These are phyloP conservation scores for Eucalyptus marginata DNA, from an alignment of 345 rosid genomes.

Conservation along the genomic window DNA sequence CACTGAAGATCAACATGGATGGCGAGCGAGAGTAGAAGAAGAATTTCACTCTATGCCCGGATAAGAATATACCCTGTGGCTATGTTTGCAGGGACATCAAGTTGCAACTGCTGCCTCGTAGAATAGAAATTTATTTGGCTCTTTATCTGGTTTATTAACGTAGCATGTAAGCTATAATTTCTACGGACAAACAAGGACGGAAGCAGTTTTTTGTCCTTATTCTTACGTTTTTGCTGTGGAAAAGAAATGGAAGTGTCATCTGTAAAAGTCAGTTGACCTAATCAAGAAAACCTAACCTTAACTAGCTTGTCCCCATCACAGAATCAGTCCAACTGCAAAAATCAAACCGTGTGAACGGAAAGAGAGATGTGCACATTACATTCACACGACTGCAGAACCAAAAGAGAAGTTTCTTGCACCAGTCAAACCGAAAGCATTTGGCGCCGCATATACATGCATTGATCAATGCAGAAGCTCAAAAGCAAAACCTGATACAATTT, in stretches of 20 bases:
- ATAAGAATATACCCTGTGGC: background rate
- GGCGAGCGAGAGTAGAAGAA: fast-evolving
- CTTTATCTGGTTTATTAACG: background rate
- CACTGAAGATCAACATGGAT: background rate
- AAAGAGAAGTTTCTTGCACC: background rate
- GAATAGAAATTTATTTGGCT: background rate
- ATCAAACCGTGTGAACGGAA: background rate
- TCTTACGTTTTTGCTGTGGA: background rate
- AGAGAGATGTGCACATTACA: background rate
- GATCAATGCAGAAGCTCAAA: background rate
- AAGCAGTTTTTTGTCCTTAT: background rate
- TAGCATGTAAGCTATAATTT: background rate
- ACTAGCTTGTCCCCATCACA: background rate
- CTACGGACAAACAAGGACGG: fast-evolving
- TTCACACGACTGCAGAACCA: background rate
- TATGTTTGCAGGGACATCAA: background rate
- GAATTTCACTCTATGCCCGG: background rate
- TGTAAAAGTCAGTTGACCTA: background rate
- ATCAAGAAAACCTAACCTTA: background rate
- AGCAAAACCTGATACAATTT: background rate
- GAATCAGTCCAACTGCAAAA: background rate
- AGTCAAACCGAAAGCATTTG: background rate
- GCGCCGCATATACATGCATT: background rate
- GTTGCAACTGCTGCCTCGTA: background rate
- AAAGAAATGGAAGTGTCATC: background rate